Base-by-base conservation (phyloP, 2,329 filamentous ascomycete genomes). In the Diaporthe humulicola region DNA sequence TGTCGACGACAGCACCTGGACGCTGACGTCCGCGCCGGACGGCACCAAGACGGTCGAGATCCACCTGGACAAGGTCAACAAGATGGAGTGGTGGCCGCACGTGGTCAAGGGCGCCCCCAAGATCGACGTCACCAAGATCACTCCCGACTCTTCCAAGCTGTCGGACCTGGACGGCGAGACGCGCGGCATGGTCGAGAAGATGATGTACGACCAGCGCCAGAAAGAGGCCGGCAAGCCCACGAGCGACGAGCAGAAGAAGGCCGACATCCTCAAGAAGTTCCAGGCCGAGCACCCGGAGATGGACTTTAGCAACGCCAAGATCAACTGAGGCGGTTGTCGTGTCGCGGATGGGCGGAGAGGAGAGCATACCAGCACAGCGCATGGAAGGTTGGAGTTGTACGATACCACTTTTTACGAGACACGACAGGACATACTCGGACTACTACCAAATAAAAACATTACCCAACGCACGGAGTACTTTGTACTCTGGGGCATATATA, bases 171-270 rank as follows among this genome's bases (percentile, higher is more conserved):
- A 98, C 82, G 97, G 97, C 76, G 94, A 98, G 88, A 99, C 97
- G 71, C 91, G 97, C 77, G 91, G 92, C 75, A 98, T 99, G 96
- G 97, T 99, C 58, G 97, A 99, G 91, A 99, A 99, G 91, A 99
- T 99, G 97, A 99, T 99, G 97, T 99, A 90, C 81, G 97, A 99
- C 87, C 97, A 99, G 89, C 90, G 94, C 78, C 96, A 98, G 87
- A 99, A 99, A 91, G 96, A 98, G 87, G 88, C 90, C 84, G 97
- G 97, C 6, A 90, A 93, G 84, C 95, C 95, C 61, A 95, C 93
- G 17, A 98, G 95, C 78, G 97, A 98, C 79, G 97, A 99, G 87
- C 93, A 98, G 89, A 95, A 96, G 89, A 98, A 98, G 90, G 86
- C 92, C 82, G 96, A 99, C 73, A 93, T 99, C 80, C 86, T 99